Percentiles rank a stretch among this genome's conserved stretches.
Conservation (phyloP, 169 alveolate species). For the Amoebophrya sp. region DNA sequence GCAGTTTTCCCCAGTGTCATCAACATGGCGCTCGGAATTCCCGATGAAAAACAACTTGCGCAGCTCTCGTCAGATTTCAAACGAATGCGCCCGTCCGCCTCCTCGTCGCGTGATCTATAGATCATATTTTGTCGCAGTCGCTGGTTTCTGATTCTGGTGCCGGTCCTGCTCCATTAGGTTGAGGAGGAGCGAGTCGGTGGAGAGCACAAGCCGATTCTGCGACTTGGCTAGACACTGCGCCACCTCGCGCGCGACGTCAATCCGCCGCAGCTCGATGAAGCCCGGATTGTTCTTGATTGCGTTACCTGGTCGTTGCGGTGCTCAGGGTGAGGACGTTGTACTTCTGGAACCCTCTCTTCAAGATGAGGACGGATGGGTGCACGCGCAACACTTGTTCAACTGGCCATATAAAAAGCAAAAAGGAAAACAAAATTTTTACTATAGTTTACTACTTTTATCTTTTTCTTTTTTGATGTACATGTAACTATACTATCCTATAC, state of each 20-base stretch:
- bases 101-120: background rate
- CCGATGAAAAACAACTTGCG: background rate
- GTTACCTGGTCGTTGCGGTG: constrained; percentile 38
- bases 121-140: no score
- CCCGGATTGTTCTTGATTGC: constrained; percentile 48
- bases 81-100: background rate
- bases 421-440: no score
- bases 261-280: constrained; percentile 78
- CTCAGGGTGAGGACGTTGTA: background rate
- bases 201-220: constrained; percentile 23
- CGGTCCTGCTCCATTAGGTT: constrained; percentile 28
- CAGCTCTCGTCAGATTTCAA: background rate
- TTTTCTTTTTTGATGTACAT: background rate
- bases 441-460: background rate
- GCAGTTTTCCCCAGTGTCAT: background rate
- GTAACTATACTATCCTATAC: background rate
- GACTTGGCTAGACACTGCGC: constrained; percentile 43
- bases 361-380: background rate
- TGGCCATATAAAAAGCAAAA: background rate
- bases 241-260: constrained; percentile 85
- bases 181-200: constrained; percentile 29
- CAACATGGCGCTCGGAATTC: background rate
- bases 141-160: no score
- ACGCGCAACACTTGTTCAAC: background rate
- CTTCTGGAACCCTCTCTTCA: background rate